Conservation (phyloP, 1,139 yeast genomes). For the Tardiomyces blankii region DNA sequence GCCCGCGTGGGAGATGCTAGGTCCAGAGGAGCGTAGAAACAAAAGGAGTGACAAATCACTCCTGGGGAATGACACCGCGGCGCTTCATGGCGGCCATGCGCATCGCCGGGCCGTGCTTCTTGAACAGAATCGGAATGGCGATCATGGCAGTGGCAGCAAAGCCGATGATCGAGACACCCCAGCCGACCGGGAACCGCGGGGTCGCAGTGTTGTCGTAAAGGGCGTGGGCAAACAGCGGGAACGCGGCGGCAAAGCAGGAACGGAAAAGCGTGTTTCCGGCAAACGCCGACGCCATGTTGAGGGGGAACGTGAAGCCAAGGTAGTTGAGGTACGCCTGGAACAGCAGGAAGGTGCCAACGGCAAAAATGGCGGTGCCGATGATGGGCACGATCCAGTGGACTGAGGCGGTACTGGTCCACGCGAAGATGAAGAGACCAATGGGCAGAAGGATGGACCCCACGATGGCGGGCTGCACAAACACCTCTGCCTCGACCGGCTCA, state of each 20-base stretch:
- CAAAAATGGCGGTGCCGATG: slow-evolving; percentile 66
- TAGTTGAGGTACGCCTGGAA: slow-evolving; percentile 66
- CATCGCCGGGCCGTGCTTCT: slow-evolving; percentile 10
- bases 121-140: slow-evolving; percentile 23
- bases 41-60: too few relatives aligned
- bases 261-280: slow-evolving; percentile 46
- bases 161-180: slow-evolving; percentile 43
- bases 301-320: slow-evolving; percentile 66
- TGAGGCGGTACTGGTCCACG: slow-evolving; percentile 52
- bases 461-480: slow-evolving; percentile 26
- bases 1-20: too few relatives aligned
- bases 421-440: slow-evolving; percentile 67
- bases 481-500: slow-evolving; percentile 27
- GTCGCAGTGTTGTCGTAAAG: slow-evolving; percentile 37
- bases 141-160: slow-evolving; percentile 34
- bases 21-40: too few relatives aligned
- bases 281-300: slow-evolving; percentile 50
- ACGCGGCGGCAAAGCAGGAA: slow-evolving; percentile 45
- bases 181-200: slow-evolving; percentile 42
- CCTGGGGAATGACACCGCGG: neutral
- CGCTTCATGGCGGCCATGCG: slow-evolving; percentile 1
- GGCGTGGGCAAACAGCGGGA: slow-evolving; percentile 49
- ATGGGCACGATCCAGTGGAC: slow-evolving; percentile 78
- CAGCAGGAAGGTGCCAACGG: slow-evolving; percentile 59
- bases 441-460: slow-evolving; percentile 52